These are phyloP conservation scores for Petunia axillaris DNA, from an alignment of 257 asterid genomes.

Conservation along the genomic window DNA sequence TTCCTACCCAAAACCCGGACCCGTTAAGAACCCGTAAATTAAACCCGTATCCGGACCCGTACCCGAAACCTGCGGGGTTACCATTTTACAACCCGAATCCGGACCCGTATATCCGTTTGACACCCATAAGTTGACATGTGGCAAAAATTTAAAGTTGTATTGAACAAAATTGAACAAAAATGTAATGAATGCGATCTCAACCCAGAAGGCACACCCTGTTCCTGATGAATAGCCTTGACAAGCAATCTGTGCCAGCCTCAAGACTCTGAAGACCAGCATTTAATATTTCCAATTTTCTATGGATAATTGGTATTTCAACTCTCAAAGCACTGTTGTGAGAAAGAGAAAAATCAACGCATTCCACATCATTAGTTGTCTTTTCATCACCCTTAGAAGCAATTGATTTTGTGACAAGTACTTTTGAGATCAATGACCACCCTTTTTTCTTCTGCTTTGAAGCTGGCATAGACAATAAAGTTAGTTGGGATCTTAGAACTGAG, in stretches of 20 bases:
- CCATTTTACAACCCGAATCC: no score
- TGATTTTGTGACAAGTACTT: not conserved
- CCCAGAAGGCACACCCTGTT: slow-evolving; percentile 21
- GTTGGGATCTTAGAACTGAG: not conserved
- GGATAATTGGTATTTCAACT: not conserved
- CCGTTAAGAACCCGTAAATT: no score
- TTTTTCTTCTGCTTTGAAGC: not conserved
- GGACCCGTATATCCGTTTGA: no score
- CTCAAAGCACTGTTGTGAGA: not conserved
- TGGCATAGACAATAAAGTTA: not conserved
- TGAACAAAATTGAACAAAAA: no score
- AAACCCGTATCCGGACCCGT: no score
- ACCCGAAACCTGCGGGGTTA: no score
- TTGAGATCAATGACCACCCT: slow-evolving; percentile 25
- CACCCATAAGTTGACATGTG: no score
- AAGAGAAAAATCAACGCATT: slow-evolving; percentile 5
- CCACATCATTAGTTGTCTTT: not conserved
- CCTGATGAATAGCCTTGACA: slow-evolving; percentile 10
- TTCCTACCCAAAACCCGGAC: no score
- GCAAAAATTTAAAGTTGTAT: no score
- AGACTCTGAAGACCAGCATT: not conserved
- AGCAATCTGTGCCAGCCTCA: slow-evolving; percentile 5
- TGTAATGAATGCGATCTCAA: no score
- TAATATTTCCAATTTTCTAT: not conserved
- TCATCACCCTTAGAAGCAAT: not conserved